Conservation (phyloP, 345 rosid genomes). For the Bruguiera sexangula region DNA sequence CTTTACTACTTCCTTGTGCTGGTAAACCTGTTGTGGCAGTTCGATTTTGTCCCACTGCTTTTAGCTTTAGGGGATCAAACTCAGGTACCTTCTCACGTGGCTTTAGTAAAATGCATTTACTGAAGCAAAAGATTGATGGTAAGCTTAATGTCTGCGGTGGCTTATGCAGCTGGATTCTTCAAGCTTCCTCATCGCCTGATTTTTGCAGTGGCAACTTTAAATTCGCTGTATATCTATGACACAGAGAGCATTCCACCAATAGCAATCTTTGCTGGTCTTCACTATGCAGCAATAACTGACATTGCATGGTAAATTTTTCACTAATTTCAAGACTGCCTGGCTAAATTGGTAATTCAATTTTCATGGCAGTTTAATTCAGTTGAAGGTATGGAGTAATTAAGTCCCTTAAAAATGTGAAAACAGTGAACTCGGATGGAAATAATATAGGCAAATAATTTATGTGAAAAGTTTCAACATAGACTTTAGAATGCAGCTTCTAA, state of each 20-base stretch:
- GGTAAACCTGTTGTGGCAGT: conserved; percentile 88
- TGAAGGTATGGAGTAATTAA: neutral
- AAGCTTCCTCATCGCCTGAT: conserved; percentile 87
- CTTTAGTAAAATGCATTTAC: neutral
- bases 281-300: conserved; percentile 91
- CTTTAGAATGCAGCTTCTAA: neutral
- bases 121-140: neutral
- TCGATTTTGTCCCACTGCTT: conserved; percentile 78
- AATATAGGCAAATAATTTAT: neutral
- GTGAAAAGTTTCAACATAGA: neutral
- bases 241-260: conserved; percentile 70
- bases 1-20: conserved; percentile 81
- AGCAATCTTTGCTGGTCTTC: conserved; percentile 83
- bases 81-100: conserved; percentile 44
- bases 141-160: conserved; percentile 14
- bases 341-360: neutral
- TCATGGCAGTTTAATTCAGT: neutral
- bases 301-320: conserved; percentile 60
- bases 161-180: conserved; percentile 66
- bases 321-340: neutral
- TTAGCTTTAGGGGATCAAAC: conserved; percentile 51
- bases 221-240: conserved; percentile 88
- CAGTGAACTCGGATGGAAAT: neutral
- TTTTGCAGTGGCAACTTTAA: conserved; percentile 87
- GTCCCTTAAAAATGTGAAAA: neutral